Evolutionary conservation across 805 yeast genomes (phyloP).

Genomic region (Starmerella powellii): DNA sequence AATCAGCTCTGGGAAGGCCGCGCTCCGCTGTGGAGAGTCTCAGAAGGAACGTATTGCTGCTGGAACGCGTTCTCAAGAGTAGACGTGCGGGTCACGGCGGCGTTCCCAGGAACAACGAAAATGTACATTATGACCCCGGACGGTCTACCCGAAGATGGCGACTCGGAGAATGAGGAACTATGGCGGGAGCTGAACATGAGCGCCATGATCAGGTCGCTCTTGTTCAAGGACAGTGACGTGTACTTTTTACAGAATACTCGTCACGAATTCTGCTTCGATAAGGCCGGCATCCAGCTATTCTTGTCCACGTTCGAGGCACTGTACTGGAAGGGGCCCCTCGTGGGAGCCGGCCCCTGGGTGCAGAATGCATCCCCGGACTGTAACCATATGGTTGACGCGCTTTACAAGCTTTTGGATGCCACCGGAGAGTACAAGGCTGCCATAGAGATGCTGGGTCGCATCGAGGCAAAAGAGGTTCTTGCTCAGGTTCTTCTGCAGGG

Average conservation of each 20-base stretch:
- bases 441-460: slow-evolving; percentile 42
- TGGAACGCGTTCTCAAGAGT: slow-evolving; percentile 63
- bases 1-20: slow-evolving; percentile 66
- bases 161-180: slow-evolving; percentile 29
- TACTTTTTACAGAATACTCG: slow-evolving; percentile 72
- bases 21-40: slow-evolving; percentile 33
- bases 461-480: slow-evolving; percentile 41
- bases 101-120: slow-evolving; percentile 40
- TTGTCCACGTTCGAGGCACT: slow-evolving; percentile 53
- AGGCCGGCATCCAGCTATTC: slow-evolving; percentile 41
- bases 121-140: slow-evolving; percentile 27
- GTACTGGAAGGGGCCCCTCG: slow-evolving; percentile 50
- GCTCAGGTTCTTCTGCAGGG: slow-evolving; percentile 34
- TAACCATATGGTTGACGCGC: slow-evolving; percentile 67
- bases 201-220: slow-evolving; percentile 61
- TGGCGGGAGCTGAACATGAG: slow-evolving; percentile 47
- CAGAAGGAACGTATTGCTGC: slow-evolving; percentile 36
- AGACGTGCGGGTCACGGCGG: slow-evolving; percentile 59
- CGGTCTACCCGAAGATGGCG: slow-evolving; percentile 17
- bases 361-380: slow-evolving; percentile 53
- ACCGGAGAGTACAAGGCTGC: slow-evolving; percentile 57
- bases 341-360: slow-evolving; percentile 56
- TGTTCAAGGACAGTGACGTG: slow-evolving; percentile 70
- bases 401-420: slow-evolving; percentile 48
- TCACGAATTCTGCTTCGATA: slow-evolving; percentile 58